Evolutionary conservation across 2,329 filamentous ascomycete genomes (phyloP), one percentile per base, ranked within the genome.

Genomic region (Hortaea sp.): DNA sequence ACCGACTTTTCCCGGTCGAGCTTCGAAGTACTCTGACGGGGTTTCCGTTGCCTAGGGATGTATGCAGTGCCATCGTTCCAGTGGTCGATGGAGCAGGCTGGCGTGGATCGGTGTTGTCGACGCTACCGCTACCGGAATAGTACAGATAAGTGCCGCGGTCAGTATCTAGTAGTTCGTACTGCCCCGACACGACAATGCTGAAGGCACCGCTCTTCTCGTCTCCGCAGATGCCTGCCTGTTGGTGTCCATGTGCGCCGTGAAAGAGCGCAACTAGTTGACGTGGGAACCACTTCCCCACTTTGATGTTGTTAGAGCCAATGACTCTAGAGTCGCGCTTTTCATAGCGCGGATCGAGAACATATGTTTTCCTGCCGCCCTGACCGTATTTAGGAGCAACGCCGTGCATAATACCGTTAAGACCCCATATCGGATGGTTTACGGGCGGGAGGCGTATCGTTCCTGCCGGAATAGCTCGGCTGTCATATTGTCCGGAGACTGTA

Each of bases 351-450:
- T 45, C 29, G 42, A 1, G 37, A 32, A 39, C 28, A 7, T 50
- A 37, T 7, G 49, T 46, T 1, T 34, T 39, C 29, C n/a, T 43
- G 5, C 11, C 40, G 20, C 7, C 35, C 2, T 38, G 12, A 27
- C 40, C 29, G n/a, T 35, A n/a, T 12, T 47, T 51, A 5, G 42
- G 41, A 4, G 53, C 50, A 2, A 54, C 37, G 35, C 56, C 56
- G 29, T 60, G 51, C 57, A 60, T 58, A 32, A 58, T 59, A n/a
- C 57, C 57, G 5, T 52, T 10, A 4, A 12, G 10, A 12, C 57
- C 57, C 48, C 56, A 60, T 6, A 59, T 56, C 0, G 53, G 44
- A 41, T 58, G 57, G 38, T 47, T 34, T 10, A 35, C 5, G 6
- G 53, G 52, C 7, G 56, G 53, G 13, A 41, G 46, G 12, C 44